phyloP scores from a whole-genome alignment of 331 rosid species.

The Quercus tomentella region DNA sequence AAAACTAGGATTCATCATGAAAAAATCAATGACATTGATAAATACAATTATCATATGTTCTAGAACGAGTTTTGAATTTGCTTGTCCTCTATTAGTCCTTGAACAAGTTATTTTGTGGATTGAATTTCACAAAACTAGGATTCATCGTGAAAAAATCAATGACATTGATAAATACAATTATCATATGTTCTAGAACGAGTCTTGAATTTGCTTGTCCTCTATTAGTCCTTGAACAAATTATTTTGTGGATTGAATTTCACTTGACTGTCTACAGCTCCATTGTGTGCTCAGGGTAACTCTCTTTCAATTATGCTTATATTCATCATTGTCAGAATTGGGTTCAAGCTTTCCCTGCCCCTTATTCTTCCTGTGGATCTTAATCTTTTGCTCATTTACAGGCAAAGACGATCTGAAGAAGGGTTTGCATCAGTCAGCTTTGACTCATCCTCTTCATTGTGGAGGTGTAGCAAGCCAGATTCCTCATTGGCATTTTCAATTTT shows the following conservation, averaged over 20 bases:
- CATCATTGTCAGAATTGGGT: too few relatives aligned
- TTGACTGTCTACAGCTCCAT: too few relatives aligned
- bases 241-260: too few relatives aligned
- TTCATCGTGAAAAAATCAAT: neutral
- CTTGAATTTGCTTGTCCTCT: neutral
- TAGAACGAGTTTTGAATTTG: neutral
- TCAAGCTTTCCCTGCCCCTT: too few relatives aligned
- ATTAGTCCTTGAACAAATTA: neutral
- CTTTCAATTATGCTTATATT: too few relatives aligned
- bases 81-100: neutral
- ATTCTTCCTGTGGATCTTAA: neutral
- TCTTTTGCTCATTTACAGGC: conserved; percentile 36
- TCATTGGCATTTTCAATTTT: conserved; percentile 23
- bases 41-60: neutral
- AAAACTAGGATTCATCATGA: neutral
- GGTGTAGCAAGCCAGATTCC: conserved; percentile 28
- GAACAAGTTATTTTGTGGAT: neutral
- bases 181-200: neutral
- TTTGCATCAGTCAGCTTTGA: conserved; percentile 57
- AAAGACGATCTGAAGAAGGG: conserved; percentile 43
- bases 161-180: neutral
- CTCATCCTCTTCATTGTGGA: conserved; percentile 29
- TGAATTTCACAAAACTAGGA: neutral
- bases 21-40: neutral
- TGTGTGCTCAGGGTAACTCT: too few relatives aligned